Evolutionary conservation across 1,284 basidiomycete species (phyloP).

Genomic region (Cutaneotrichosporon spelunceum): DNA sequence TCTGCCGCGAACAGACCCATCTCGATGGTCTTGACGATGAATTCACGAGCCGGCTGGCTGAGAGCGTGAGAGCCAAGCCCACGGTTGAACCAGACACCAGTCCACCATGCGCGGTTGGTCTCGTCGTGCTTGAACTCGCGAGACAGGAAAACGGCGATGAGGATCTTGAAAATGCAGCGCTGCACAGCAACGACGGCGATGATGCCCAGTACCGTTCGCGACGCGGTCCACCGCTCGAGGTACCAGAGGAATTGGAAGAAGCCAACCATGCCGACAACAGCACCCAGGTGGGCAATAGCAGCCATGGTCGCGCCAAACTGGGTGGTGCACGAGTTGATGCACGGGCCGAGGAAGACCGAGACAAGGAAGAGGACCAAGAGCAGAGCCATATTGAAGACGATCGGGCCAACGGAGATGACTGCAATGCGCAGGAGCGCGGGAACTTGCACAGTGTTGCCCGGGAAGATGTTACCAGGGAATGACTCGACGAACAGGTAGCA

Average conservation of each 20-base stretch:
- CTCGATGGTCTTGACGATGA: conserved; percentile 93
- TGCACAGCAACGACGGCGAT: conserved; percentile 84
- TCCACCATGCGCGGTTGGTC: conserved; percentile 97
- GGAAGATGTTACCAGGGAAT: conserved; percentile 58
- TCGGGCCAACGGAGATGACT: conserved; percentile 87
- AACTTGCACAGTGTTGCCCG: conserved; percentile 50
- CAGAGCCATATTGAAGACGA: conserved; percentile 91
- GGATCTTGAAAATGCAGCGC: conserved; percentile 82
- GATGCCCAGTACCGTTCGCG: conserved; percentile 84
- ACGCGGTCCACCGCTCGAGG: conserved; percentile 86
- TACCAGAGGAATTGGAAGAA: conserved; percentile 97
- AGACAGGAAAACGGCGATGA: conserved; percentile 86
- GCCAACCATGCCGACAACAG: conserved; percentile 75
- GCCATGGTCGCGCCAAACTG: conserved; percentile 88
- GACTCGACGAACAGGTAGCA: conserved; percentile 70
- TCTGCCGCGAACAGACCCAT: conserved; percentile 92
- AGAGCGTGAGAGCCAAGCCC: conserved; percentile 81
- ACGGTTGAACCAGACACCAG: conserved; percentile 87
- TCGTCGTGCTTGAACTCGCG: conserved; percentile 97
- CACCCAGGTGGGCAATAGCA: conserved; percentile 74
- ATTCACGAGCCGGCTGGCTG: conserved; percentile 91
- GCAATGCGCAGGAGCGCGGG: conserved; percentile 87
- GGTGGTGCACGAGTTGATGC: conserved; percentile 72
- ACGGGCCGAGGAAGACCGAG: conserved; percentile 85
- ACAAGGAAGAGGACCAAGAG: conserved; percentile 82